These are phyloP conservation scores for Lactarius indigo DNA, from an alignment of 768 basidiomycete species.

Conservation along the genomic window DNA sequence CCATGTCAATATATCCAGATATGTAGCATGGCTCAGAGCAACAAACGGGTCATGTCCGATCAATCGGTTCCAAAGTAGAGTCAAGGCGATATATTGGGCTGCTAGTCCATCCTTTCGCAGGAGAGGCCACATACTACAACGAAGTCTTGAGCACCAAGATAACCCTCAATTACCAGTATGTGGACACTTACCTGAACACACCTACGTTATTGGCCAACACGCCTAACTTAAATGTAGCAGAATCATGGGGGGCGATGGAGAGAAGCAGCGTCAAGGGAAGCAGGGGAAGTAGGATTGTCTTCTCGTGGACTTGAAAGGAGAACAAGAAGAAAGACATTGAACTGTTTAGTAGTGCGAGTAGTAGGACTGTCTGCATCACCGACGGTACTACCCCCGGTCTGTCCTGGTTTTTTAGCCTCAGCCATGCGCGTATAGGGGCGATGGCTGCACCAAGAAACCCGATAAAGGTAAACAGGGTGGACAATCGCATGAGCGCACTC, in stretches of 20 bases:
- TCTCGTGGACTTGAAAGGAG: slow-evolving; percentile 97
- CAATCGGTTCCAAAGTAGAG: slow-evolving; percentile 76
- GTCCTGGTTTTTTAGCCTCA: slow-evolving; percentile 30
- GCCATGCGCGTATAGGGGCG: slow-evolving; percentile 41
- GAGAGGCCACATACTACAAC: slow-evolving; percentile 87
- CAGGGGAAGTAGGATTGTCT: slow-evolving; percentile 82
- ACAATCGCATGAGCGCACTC: slow-evolving; percentile 56
- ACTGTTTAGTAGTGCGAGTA: slow-evolving; percentile 73
- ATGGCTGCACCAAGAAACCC: slow-evolving; percentile 66
- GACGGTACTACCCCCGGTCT: slow-evolving; percentile 33
- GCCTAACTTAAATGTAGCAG: slow-evolving; percentile 65
- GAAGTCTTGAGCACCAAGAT: background rate
- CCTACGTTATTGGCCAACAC: slow-evolving; percentile 78
- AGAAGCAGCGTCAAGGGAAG: slow-evolving; percentile 80
- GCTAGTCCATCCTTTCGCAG: slow-evolving; percentile 74
- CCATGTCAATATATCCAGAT: slow-evolving; percentile 51
- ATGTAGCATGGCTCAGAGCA: slow-evolving; percentile 41
- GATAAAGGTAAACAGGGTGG: slow-evolving; percentile 59
- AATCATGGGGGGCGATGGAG: slow-evolving; percentile 45
- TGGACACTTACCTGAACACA: slow-evolving; percentile 69
- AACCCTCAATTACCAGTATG: background rate
- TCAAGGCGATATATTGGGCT: slow-evolving; percentile 65
- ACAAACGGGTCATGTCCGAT: slow-evolving; percentile 72
- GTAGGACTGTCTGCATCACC: slow-evolving; percentile 65
- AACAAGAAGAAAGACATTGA: slow-evolving; percentile 94